These are phyloP conservation scores for Pleurotus eryngii DNA, from an alignment of 768 basidiomycete genomes.

Conservation along the genomic window DNA sequence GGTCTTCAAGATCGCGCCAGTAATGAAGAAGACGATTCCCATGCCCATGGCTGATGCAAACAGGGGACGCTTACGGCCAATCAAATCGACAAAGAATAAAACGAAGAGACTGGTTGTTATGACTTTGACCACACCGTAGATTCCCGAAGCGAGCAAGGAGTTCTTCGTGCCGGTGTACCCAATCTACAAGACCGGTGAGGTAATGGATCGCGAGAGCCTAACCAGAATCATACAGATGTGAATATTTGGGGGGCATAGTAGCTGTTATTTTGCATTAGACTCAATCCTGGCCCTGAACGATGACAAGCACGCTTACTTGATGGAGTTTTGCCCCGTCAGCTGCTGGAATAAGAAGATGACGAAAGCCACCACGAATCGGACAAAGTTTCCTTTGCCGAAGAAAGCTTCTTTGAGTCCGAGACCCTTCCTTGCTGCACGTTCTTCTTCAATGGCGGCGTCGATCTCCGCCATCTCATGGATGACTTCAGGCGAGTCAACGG, in stretches of 20 bases:
- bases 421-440: slow-evolving; percentile 57
- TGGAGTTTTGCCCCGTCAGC: slow-evolving; percentile 81
- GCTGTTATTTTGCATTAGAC: slow-evolving; percentile 20
- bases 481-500: slow-evolving; percentile 38
- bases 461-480: slow-evolving; percentile 75
- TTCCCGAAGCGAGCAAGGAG: slow-evolving; percentile 67
- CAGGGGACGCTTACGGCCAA: slow-evolving; percentile 67
- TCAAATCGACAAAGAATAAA: slow-evolving; percentile 60
- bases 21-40: slow-evolving; percentile 77
- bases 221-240: slow-evolving; percentile 40
- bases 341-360: slow-evolving; percentile 78
- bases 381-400: slow-evolving; percentile 75
- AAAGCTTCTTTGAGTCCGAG: slow-evolving; percentile 69
- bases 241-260: slow-evolving; percentile 78
- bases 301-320: slow-evolving; percentile 35
- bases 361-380: slow-evolving; percentile 84
- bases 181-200: slow-evolving; percentile 37
- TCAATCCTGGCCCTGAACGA: not conserved
- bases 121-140: slow-evolving; percentile 67
- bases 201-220: slow-evolving; percentile 1
- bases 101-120: slow-evolving; percentile 65
- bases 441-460: slow-evolving; percentile 74
- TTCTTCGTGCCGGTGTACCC: slow-evolving; percentile 58
- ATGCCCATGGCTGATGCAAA: slow-evolving; percentile 76
- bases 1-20: slow-evolving; percentile 80